Base-by-base conservation (phyloP, 495 filamentous ascomycete species). In the Neurospora sp. region DNA sequence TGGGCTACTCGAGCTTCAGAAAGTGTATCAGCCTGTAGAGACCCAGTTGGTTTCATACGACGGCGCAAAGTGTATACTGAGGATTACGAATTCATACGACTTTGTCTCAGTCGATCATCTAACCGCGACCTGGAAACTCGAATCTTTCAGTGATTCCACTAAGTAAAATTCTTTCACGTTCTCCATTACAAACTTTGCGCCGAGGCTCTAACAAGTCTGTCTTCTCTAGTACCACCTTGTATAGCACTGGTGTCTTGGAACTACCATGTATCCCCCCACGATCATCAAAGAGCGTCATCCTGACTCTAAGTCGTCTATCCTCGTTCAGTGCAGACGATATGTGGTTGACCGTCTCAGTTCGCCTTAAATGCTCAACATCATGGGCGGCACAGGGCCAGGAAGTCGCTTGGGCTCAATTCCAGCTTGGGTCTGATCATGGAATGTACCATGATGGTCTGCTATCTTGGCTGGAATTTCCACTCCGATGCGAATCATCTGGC, bases 1-100 rank as follows among this genome's bases (percentile, higher is more conserved):
- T 0, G 90, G 88, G 0, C 69, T 91, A 27, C 73, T 83, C 11
- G 90, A 92, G 78, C 84, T 87, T 27, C 88, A 89, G 73, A 91
- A 90, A 76, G 87, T 84, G 11, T 83, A 89, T 66, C 83, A 89
- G 69, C 90, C 90, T 0, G 81, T 90, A n/a, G 76, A 79, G 61
- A 3, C 14, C 27, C 1, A 35, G 27, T 0, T 35, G 35, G 3
- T 35, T 31, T 7, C 1, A 0, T 16, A 46, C 84, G 11, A 40
- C 75, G 10, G 74, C 81, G 0, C 71, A 79, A 1, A 74, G 75
- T 8, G 48, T 42, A 22, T 77, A 48, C 46, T 82, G 22, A 69
- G 75, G 0, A 72, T 90, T 9, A 73, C 84, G 11, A 90, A 89
- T 69, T 76, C 80, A 10, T 85, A 87, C 75, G 83, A 90, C 76